Conservation (phyloP, 345 rosid genomes). For the Eucalyptus camaldulensis region DNA sequence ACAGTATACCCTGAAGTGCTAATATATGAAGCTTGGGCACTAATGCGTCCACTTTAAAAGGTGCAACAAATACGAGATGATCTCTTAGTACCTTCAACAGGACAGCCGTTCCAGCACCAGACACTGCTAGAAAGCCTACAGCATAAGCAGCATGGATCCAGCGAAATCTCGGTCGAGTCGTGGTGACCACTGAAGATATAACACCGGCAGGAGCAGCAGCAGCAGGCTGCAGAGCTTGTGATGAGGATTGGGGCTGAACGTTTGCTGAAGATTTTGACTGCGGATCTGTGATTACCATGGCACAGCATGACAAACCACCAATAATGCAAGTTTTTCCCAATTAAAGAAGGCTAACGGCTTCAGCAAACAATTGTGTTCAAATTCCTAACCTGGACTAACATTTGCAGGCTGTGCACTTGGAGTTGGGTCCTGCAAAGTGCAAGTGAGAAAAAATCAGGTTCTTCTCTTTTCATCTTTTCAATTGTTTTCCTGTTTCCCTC, state of each 20-base stretch:
- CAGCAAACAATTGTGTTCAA: neutral
- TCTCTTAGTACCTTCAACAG: slow-evolving; percentile 56
- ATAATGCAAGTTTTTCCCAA: neutral
- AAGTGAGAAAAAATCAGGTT: neutral
- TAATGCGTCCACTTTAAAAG: neutral
- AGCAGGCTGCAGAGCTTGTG: slow-evolving; percentile 43
- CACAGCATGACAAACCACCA: neutral
- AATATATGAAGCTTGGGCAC: neutral
- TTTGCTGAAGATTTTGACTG: slow-evolving; percentile 37
- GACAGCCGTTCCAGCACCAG: slow-evolving; percentile 84
- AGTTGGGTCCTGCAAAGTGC: slow-evolving; percentile 56
- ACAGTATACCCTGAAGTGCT: neutral
- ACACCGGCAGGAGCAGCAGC: slow-evolving; percentile 37
- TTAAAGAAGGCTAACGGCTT: neutral
- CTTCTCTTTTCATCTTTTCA: neutral
- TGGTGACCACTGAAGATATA: slow-evolving; percentile 17
- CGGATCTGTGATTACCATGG: slow-evolving; percentile 21
- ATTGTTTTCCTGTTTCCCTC: neutral
- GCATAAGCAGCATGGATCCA: slow-evolving; percentile 85
- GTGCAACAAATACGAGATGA: neutral
- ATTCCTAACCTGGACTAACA: slow-evolving; percentile 40
- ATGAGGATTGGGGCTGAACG: slow-evolving; percentile 36
- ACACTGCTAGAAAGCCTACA: slow-evolving; percentile 67
- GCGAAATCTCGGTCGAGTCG: slow-evolving; percentile 26
- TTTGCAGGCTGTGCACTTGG: slow-evolving; percentile 53